Evolutionary conservation across 106 monocot genomes (phyloP).

Genomic region (Iris macrosiphon): DNA sequence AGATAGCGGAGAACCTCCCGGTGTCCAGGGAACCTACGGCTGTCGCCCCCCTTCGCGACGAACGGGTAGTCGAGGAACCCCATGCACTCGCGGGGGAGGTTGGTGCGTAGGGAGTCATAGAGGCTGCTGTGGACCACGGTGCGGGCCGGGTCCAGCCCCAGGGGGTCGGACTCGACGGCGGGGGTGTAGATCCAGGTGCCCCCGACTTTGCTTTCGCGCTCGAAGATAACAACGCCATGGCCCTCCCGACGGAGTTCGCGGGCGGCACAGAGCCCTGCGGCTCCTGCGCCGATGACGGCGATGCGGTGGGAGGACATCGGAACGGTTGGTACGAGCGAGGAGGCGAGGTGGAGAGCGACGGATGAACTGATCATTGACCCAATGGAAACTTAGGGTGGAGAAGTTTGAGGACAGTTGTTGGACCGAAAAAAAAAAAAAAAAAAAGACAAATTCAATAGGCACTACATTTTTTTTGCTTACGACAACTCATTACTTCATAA

Average conservation of each 20-base stretch:
- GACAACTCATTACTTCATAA: too few species aligned
- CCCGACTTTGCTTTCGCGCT: constrained; percentile 49
- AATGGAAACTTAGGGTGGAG: too few species aligned
- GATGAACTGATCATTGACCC: too few species aligned
- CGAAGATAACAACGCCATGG: constrained; percentile 74
- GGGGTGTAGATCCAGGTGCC: constrained; percentile 89
- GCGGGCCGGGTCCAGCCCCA: constrained; percentile 40
- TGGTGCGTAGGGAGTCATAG: constrained; percentile 83
- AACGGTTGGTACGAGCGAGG: too few species aligned
- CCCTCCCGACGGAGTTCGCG: constrained; percentile 75
- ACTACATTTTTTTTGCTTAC: too few species aligned
- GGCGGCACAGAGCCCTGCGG: constrained; percentile 78
- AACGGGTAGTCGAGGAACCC: constrained; percentile 93
- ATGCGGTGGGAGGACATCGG: constrained; percentile 23
- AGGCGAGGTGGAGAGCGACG: too few species aligned
- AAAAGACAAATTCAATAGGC: too few species aligned
- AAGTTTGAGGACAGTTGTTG: too few species aligned
- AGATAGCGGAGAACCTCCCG: constrained; percentile 75
- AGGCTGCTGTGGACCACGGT: constrained; percentile 60
- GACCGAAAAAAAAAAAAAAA: too few species aligned
- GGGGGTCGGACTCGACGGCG: constrained; percentile 51
- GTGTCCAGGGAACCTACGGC: constrained; percentile 68
- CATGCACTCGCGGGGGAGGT: constrained; percentile 87
- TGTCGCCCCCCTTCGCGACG: constrained; percentile 24
- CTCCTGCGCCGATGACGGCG: constrained; percentile 92